phyloP scores from a whole-genome alignment of 495 filamentous ascomycete species.

The Hapsidospora chrysogenum region DNA sequence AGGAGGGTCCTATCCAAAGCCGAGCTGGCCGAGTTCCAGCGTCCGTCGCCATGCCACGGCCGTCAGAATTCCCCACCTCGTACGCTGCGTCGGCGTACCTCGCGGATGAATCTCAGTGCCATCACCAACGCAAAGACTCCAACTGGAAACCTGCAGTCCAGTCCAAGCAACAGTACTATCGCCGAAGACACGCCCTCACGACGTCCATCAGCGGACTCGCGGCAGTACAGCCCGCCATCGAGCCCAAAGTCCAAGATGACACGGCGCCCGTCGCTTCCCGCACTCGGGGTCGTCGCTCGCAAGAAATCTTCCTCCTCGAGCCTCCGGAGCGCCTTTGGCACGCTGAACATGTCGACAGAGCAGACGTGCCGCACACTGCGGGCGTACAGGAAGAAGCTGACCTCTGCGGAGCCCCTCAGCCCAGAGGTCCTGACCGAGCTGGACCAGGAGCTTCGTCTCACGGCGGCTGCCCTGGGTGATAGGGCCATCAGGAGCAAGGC shows the following conservation, averaged over 20 bases:
- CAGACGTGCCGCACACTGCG: slow-evolving; percentile 64
- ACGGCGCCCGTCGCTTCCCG: slow-evolving; percentile 38
- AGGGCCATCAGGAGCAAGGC: slow-evolving; percentile 31
- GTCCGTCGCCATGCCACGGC: slow-evolving; percentile 35
- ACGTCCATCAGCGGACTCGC: slow-evolving; percentile 18
- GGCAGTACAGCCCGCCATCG: slow-evolving; percentile 25
- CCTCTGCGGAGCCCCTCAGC: slow-evolving; percentile 42
- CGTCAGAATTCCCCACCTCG: slow-evolving; percentile 51
- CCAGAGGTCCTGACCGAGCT: slow-evolving; percentile 54
- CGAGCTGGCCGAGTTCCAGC: slow-evolving; percentile 61
- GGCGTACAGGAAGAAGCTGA: slow-evolving; percentile 68
- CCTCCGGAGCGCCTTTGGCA: slow-evolving; percentile 33
- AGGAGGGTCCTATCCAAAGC: slow-evolving; percentile 58
- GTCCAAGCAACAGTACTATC: slow-evolving; percentile 10
- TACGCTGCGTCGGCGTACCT: slow-evolving; percentile 25
- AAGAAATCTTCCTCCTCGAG: slow-evolving; percentile 11
- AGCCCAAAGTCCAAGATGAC: slow-evolving; percentile 27
- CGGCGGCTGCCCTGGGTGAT: slow-evolving; percentile 50
- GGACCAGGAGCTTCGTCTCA: slow-evolving; percentile 64
- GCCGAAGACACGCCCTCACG: slow-evolving; percentile 23
- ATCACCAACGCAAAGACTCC: slow-evolving; percentile 17
- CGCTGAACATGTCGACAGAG: slow-evolving; percentile 59
- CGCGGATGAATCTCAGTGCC: slow-evolving; percentile 18
- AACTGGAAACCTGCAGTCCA: slow-evolving; percentile 11
- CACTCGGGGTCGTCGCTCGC: slow-evolving; percentile 11